Evolutionary conservation across 2,329 filamentous ascomycete genomes (phyloP).

Genomic region (Neonectria neomacrospora): DNA sequence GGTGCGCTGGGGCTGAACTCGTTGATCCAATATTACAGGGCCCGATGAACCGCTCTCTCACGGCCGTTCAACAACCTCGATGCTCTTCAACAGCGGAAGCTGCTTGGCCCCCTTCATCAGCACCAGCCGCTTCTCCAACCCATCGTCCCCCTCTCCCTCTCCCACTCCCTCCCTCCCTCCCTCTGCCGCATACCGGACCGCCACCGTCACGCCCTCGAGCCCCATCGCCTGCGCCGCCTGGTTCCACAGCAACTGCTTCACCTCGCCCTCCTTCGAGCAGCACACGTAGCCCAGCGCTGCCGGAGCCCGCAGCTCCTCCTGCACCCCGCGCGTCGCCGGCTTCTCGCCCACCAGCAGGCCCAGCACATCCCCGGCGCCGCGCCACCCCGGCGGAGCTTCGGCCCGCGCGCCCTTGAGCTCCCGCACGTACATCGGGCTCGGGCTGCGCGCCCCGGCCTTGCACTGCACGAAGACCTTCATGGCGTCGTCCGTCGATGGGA

Average conservation of each 20-base stretch:
- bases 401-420: conserved; percentile 84
- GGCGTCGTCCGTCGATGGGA: conserved; percentile 54
- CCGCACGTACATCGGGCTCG: conserved; percentile 71
- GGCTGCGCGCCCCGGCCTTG: conserved; percentile 67
- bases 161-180: background rate
- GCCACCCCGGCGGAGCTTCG: conserved; percentile 79
- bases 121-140: conserved; percentile 55
- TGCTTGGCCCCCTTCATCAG: conserved; percentile 63
- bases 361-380: conserved; percentile 68
- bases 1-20: too few relatives aligned
- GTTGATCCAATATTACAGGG: background rate
- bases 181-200: conserved; percentile 53
- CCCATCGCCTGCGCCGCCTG: conserved; percentile 69
- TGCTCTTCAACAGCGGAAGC: conserved; percentile 40
- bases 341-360: conserved; percentile 77
- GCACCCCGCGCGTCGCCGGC: conserved; percentile 80
- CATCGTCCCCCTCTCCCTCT: conserved; percentile 26
- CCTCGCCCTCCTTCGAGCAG: conserved; percentile 65
- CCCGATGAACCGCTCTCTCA: background rate
- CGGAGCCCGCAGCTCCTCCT: conserved; percentile 75
- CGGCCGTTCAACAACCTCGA: background rate
- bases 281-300: conserved; percentile 77
- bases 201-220: conserved; percentile 68
- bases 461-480: conserved; percentile 72
- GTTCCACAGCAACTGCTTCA: conserved; percentile 82